Evolutionary conservation across 2,329 filamentous ascomycete species (phyloP).

Genomic region (Cercospora zeae-maydis): DNA sequence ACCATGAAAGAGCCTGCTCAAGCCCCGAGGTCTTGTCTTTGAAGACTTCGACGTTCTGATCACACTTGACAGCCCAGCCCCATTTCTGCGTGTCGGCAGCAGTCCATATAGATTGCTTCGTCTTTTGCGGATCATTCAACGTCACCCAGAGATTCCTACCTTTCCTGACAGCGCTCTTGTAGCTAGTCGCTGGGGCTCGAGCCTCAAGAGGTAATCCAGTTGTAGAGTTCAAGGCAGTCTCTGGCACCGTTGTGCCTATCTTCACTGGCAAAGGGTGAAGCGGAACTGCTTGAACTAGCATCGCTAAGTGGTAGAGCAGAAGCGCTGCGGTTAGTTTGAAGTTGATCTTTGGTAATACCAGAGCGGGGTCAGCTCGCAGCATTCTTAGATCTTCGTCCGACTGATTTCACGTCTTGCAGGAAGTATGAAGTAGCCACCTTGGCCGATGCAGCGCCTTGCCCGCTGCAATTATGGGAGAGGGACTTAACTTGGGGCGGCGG

Average conservation of each 20-base stretch:
- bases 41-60: slow-evolving; percentile 5
- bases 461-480: not conserved
- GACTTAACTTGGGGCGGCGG: not conserved
- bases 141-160: not conserved
- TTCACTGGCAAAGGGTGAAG: not conserved
- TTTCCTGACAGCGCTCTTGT: slow-evolving; percentile 5
- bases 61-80: slow-evolving; percentile 6
- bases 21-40: slow-evolving; percentile 10
- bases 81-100: slow-evolving; percentile 1
- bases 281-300: not conserved
- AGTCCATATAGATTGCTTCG: slow-evolving; percentile 1
- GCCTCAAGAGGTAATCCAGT: not conserved
- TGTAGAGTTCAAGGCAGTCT: not conserved
- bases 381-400: not conserved
- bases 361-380: not conserved
- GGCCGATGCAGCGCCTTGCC: not conserved
- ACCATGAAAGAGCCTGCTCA: not conserved
- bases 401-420: too few relatives aligned
- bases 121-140: not conserved
- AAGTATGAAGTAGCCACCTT: not conserved
- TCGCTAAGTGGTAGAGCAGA: not conserved
- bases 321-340: not conserved
- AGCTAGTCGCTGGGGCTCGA: slow-evolving; percentile 5
- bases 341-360: slow-evolving; percentile 1
- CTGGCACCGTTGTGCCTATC: not conserved